These are phyloP conservation scores for Helminthosporium solani DNA, from an alignment of 2,329 filamentous ascomycete species.

Conservation along the genomic window DNA sequence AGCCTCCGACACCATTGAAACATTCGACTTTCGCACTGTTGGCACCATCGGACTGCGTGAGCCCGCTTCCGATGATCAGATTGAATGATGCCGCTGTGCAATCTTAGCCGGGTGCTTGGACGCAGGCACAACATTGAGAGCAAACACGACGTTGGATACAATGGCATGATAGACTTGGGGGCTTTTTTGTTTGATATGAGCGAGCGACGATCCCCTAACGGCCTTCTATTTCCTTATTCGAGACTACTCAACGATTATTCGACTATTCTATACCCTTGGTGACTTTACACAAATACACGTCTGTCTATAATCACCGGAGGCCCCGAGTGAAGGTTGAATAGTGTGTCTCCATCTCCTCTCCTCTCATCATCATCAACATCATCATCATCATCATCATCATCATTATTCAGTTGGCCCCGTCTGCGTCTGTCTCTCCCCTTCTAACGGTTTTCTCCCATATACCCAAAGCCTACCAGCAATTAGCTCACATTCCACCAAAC, in stretches of 20 bases:
- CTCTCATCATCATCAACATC: neutral
- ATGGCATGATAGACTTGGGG: neutral
- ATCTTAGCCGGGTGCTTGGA: neutral
- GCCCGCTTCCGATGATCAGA: neutral
- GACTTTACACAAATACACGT: neutral
- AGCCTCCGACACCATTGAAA: neutral
- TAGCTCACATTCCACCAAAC: neutral
- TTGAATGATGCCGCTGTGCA: neutral
- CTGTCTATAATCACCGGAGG: neutral
- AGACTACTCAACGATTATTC: neutral
- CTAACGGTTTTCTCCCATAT: slow-evolving; percentile 13
- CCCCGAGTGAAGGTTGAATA: too few relatives aligned
- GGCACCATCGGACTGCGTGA: neutral
- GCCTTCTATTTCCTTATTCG: slow-evolving; percentile 1
- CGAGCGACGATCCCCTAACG: neutral
- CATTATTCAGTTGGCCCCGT: neutral
- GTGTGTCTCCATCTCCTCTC: neutral
- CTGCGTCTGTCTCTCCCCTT: neutral
- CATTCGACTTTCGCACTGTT: neutral
- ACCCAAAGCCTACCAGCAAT: slow-evolving; percentile 12
- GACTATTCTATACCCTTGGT: neutral
- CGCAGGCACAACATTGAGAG: neutral
- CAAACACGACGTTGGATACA: neutral
- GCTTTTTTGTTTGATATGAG: neutral
- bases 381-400: neutral